Base-by-base conservation (phyloP, 2,329 filamentous ascomycete genomes). In the Cucurbitaria berberidis region DNA sequence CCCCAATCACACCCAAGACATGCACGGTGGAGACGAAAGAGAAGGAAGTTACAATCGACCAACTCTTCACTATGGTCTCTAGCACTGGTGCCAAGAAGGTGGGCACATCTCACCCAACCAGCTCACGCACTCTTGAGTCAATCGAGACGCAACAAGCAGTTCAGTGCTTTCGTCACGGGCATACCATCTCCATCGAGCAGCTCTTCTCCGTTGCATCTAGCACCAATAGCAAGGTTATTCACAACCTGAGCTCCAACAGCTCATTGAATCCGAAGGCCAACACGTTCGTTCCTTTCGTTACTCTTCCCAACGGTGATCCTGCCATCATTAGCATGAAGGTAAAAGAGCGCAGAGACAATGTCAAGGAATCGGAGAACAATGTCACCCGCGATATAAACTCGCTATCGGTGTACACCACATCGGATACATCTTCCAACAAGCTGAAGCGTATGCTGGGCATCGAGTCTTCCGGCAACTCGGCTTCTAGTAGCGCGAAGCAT, bases 401-500 rank as follows among this genome's bases (percentile, higher is more conserved):
- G 4, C 11, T 1, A 9, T 13, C 11, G 7, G 10, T 3, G 9
- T 3, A 13, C 27, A 11, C 27, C 11, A n/a, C n/a, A n/a, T 11
- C 10, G 8, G 27, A 30, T 13, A 11, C 27, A 9, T 7, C 7
- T 3, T 30, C 3, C 7, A 11, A 30, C 8, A 30, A 30, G 27
- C 30, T n/a, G 9, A 34, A 34, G 30, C 3, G 3, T 4, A 13
- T 16, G n/a, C 13, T 34, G 13, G 30, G 30, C 30, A 34, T 34
- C 8, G 30, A n/a, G 5, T 34, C 30, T 4, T 34, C 30, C 15
- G 8, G 30, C 13, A 34, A 3, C 13, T 34, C 30, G 4, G 5
- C 30, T n/a, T 34, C 30, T 16, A 16, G 30, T 16, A 34, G 30
- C 15, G 30, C 4, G 3, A 73, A 71, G 48, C 60, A 73, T 16